Percentiles rank a stretch among this genome's conserved stretches.
phyloP scores from a whole-genome alignment of 306 rosid genomes.

The Bauhinia variegata region DNA sequence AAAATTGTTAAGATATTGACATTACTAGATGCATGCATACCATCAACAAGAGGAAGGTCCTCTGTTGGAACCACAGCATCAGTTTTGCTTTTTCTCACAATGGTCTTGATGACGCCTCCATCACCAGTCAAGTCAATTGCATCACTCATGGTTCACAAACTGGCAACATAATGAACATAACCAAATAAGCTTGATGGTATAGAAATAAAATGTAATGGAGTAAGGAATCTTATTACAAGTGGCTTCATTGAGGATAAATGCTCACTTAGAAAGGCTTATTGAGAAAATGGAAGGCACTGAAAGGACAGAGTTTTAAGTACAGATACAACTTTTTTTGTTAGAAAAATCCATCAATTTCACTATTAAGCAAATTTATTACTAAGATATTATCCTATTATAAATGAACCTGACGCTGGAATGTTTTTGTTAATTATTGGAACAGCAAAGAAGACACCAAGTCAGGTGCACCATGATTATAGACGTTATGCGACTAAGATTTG shows the following conservation, averaged over 20 bases:
- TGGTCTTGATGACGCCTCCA: constrained; percentile 86
- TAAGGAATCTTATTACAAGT: not conserved
- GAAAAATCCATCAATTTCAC: too few species aligned
- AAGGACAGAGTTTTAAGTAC: not conserved
- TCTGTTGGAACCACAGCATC: constrained; percentile 78
- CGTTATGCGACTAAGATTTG: not conserved
- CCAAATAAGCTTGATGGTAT: not conserved
- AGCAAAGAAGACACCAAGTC: not conserved
- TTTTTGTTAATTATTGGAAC: not conserved
- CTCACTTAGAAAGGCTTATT: too few species aligned
- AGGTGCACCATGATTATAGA: not conserved
- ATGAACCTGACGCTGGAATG: not conserved
- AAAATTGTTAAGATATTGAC: constrained; percentile 6
- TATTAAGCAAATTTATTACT: not conserved
- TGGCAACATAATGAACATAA: constrained; percentile 14
- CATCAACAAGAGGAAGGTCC: constrained; percentile 92
- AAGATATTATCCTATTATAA: not conserved
- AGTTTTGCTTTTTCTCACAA: constrained; percentile 71
- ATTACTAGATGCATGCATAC: constrained; percentile 37
- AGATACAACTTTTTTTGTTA: not conserved
- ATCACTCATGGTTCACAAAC: constrained; percentile 70
- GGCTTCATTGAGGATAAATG: not conserved
- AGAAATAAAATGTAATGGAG: not conserved
- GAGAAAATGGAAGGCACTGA: too few species aligned
- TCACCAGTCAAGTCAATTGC: constrained; percentile 83